Conservation (phyloP, 2,329 filamentous ascomycete species). For the Aspergillus sp. region DNA sequence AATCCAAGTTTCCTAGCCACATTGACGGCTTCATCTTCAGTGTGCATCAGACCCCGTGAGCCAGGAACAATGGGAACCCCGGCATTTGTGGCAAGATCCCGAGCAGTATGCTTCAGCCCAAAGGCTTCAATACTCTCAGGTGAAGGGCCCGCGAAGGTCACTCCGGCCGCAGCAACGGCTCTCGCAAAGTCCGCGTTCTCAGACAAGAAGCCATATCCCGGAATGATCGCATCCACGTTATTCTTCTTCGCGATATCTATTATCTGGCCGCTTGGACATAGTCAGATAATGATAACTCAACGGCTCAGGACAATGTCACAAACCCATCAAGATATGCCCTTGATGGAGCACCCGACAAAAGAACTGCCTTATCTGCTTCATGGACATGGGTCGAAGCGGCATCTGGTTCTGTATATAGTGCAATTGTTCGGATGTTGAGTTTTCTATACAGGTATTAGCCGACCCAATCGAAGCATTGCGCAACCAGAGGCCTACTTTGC, state of each 20-base stretch:
- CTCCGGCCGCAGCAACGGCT: constrained; percentile 43
- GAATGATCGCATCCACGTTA: constrained; percentile 50
- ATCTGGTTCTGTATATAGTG: constrained; percentile 51
- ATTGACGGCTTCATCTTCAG: constrained; percentile 39
- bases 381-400: constrained; percentile 46
- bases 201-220: constrained; percentile 58
- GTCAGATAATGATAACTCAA: background rate
- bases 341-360: constrained; percentile 40
- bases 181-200: constrained; percentile 55
- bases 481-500: too few relatives aligned
- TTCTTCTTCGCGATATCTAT: constrained; percentile 44
- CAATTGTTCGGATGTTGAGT: constrained; percentile 43
- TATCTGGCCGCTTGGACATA: constrained; percentile 21
- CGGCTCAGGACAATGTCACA: constrained; percentile 1
- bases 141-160: constrained; percentile 52
- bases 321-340: constrained; percentile 42
- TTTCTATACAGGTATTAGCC: constrained; percentile 14
- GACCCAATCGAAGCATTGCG: constrained; percentile 1
- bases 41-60: constrained; percentile 40
- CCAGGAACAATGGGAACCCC: constrained; percentile 49
- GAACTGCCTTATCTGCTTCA: constrained; percentile 44
- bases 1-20: constrained; percentile 40
- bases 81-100: constrained; percentile 44
- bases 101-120: constrained; percentile 51
- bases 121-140: constrained; percentile 46